Percentiles rank a stretch among this genome's conserved stretches.
These are phyloP conservation scores for Euphrasia arctica DNA, from an alignment of 305 asterid species.

Conservation along the genomic window DNA sequence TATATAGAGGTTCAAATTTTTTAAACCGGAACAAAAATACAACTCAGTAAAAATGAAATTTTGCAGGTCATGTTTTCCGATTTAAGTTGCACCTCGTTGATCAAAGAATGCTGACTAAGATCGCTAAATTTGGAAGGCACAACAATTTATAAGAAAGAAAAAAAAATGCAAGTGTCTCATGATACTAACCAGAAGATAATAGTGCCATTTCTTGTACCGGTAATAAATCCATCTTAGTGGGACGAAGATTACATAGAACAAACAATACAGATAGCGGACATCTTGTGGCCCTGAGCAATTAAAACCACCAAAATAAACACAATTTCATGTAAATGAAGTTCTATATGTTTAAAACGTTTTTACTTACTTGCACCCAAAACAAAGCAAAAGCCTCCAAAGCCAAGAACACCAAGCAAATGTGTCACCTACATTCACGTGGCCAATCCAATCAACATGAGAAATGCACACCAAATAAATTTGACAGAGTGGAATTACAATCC, in stretches of 20 bases:
- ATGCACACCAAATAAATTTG: conserved; percentile 9
- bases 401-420: conserved; percentile 88
- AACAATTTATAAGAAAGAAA: neutral
- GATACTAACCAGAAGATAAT: conserved; percentile 74
- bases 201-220: conserved; percentile 97
- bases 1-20: neutral
- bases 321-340: conserved; percentile 4
- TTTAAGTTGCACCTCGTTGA: neutral
- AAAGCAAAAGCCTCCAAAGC: conserved; percentile 94
- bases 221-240: conserved; percentile 97
- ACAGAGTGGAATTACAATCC: neutral
- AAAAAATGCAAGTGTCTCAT: neutral
- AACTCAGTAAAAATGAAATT: conserved; percentile 4
- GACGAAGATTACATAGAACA: conserved; percentile 81
- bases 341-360: neutral
- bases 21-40: neutral
- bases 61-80: neutral
- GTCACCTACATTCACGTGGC: conserved; percentile 56
- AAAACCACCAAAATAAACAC: conserved; percentile 24
- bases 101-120: neutral
- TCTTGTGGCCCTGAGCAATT: conserved; percentile 89
- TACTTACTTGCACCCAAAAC: conserved; percentile 93
- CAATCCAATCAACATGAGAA: conserved; percentile 10
- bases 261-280: conserved; percentile 73
- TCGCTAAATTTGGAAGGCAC: neutral